Evolutionary conservation across 1,139 yeast genomes (phyloP).

Genomic region (Kodamaea alishanica): DNA sequence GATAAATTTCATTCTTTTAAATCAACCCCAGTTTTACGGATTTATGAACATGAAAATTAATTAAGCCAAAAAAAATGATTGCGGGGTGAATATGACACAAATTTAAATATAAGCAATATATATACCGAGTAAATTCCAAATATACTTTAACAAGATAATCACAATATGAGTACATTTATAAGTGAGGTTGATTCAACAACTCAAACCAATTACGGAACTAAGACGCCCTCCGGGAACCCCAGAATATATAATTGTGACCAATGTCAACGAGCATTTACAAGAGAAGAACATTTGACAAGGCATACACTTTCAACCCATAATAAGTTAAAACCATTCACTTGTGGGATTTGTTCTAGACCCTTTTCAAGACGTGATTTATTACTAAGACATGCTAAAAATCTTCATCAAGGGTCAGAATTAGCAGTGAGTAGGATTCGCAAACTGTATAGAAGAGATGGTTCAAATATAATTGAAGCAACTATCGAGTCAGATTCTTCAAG

Average conservation of each 20-base stretch:
- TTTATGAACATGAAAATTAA: neutral
- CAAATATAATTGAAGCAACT: too few species aligned
- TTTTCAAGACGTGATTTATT: slow-evolving; percentile 30
- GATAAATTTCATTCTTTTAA: too few species aligned
- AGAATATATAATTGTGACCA: slow-evolving; percentile 41
- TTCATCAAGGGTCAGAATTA: slow-evolving; percentile 32
- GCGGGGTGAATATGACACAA: slow-evolving; percentile 18
- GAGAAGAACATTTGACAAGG: slow-evolving; percentile 47
- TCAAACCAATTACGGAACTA: slow-evolving; percentile 35
- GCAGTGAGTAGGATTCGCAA: slow-evolving; percentile 46
- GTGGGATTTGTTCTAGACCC: slow-evolving; percentile 31
- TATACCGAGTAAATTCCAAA: too few species aligned
- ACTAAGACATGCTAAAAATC: slow-evolving; percentile 30
- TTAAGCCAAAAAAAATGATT: slow-evolving; percentile 3
- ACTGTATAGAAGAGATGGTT: slow-evolving; percentile 26
- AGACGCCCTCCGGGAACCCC: slow-evolving; percentile 45
- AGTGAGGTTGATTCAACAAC: neutral
- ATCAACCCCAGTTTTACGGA: too few species aligned
- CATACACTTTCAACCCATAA: slow-evolving; percentile 46
- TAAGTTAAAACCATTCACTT: slow-evolving; percentile 42
- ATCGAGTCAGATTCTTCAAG: too few species aligned
- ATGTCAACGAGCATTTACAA: slow-evolving; percentile 45
- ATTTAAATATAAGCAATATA: neutral
- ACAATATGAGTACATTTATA: too few species aligned
- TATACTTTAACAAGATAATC: too few species aligned